Evolutionary conservation across 495 filamentous ascomycete species (phyloP).

Genomic region (Acidiella bohemica): DNA sequence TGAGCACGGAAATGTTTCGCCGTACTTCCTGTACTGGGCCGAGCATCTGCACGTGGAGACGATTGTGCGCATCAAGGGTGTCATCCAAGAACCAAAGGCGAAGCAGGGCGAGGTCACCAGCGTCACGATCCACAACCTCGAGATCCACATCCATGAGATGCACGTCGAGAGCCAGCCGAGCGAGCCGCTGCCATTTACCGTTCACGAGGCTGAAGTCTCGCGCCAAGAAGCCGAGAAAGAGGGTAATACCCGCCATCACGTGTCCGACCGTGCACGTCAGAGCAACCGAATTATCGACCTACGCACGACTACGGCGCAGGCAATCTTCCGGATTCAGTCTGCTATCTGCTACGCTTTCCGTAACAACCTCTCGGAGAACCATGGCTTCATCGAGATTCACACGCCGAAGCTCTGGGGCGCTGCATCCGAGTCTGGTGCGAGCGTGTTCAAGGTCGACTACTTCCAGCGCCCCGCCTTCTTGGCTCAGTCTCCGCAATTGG

Average conservation of each 20-base stretch:
- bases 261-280: conserved; percentile 62
- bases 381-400: conserved; percentile 80
- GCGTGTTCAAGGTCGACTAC: conserved; percentile 85
- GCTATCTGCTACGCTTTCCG: conserved; percentile 70
- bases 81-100: conserved; percentile 36
- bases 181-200: conserved; percentile 48
- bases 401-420: conserved; percentile 80
- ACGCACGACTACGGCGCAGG: conserved; percentile 73
- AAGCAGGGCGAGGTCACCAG: conserved; percentile 37
- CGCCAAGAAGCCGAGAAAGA: conserved; percentile 22
- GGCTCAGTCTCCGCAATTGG: conserved; percentile 88
- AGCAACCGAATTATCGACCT: conserved; percentile 87
- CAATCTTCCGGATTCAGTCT: conserved; percentile 70
- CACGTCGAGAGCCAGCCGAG: conserved; percentile 43
- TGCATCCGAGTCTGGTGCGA: conserved; percentile 84
- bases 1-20: conserved; percentile 42
- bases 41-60: conserved; percentile 58
- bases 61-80: conserved; percentile 40
- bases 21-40: conserved; percentile 52
- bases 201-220: conserved; percentile 48
- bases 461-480: conserved; percentile 76
- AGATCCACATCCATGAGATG: conserved; percentile 33
- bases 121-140: conserved; percentile 28
- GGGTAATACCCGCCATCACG: conserved; percentile 37
- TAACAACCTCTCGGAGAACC: conserved; percentile 57